Conservation (phyloP, 345 rosid species). For the Camelina neglecta region DNA sequence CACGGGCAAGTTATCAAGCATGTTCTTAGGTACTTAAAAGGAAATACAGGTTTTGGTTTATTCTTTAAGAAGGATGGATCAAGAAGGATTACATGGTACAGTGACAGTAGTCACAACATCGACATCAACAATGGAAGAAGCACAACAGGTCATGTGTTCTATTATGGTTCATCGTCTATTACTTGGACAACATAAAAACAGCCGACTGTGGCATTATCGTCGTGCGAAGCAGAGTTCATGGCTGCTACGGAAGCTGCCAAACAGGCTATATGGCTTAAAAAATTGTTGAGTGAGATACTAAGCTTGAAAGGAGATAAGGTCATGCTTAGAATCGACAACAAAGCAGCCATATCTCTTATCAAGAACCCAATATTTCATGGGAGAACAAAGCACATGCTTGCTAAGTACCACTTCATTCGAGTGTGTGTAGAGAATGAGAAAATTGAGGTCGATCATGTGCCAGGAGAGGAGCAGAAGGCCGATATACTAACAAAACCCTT, state of each 20-base stretch:
- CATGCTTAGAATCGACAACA: not conserved
- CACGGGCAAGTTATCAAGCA: no score
- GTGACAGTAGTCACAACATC: not conserved
- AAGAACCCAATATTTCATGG: no score
- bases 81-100: not conserved
- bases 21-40: no score
- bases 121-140: not conserved
- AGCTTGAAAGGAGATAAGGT: not conserved
- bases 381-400: no score
- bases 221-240: no score
- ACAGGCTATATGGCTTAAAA: not conserved
- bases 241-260: not conserved
- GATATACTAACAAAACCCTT: no score
- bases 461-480: no score
- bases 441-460: no score
- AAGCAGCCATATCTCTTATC: not conserved
- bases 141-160: not conserved
- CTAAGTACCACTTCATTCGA: no score
- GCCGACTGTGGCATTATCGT: no score
- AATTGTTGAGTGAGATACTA: no score
- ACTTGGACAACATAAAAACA: not conserved
- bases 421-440: no score
- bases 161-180: not conserved
- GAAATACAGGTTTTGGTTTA: not conserved
- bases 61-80: not conserved